Conservation (phyloP, 805 yeast species). For the Candida corydali region DNA sequence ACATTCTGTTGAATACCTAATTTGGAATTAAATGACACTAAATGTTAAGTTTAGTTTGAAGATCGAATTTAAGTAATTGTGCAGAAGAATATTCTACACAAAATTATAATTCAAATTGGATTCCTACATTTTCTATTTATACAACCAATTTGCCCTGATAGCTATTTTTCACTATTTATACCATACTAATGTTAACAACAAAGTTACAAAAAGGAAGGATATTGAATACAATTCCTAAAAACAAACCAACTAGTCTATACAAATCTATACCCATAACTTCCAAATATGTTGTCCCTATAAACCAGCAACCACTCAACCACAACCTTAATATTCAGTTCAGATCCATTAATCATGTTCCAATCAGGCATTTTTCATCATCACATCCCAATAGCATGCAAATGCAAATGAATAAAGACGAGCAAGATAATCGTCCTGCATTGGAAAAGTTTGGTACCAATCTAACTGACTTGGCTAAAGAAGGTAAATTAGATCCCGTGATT, state of each 20-base stretch:
- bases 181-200: slow-evolving; percentile 2
- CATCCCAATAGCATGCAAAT: slow-evolving; percentile 25
- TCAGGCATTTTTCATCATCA: slow-evolving; percentile 17
- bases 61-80: neutral
- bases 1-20: too few relatives aligned
- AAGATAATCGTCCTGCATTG: slow-evolving; percentile 64
- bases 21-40: too few relatives aligned
- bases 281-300: neutral
- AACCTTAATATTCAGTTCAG: neutral
- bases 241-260: neutral
- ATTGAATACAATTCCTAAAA: neutral
- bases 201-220: slow-evolving; percentile 3
- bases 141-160: neutral
- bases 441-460: slow-evolving; percentile 83
- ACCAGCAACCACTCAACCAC: neutral
- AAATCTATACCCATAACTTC: slow-evolving; percentile 2
- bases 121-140: neutral
- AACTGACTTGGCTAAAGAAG: slow-evolving; percentile 82
- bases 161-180: neutral
- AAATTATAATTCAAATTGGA: neutral
- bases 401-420: slow-evolving; percentile 39
- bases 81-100: slow-evolving; percentile 1
- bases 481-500: slow-evolving; percentile 93
- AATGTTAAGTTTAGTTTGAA: too few relatives aligned
- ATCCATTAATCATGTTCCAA: neutral